Base-by-base conservation (phyloP, 257 asterid species). In the Ajuga chamaepitys region DNA sequence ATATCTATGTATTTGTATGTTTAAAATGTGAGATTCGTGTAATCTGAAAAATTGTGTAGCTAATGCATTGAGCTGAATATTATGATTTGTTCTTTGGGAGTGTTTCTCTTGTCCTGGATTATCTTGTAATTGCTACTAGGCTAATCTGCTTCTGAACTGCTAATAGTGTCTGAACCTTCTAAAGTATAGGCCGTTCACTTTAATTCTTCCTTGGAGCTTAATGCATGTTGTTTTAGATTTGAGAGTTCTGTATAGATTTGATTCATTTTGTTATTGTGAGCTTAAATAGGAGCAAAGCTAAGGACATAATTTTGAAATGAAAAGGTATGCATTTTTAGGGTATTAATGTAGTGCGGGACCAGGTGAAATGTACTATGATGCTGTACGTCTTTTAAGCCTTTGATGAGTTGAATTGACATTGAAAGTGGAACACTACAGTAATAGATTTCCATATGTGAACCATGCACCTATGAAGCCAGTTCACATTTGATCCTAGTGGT, bases 221-320 rank as follows among this genome's bases (percentile, higher is more conserved):
- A 17, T 52, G 37, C 16, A 46, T 35, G 35, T 2, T 21, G 63
- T 32, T 69, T 51, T 11, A 38, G 4, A 54, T 37, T 41, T 53
- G 52, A 10, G 45, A 38, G 21, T 14, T 58, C 45, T 48, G 60
- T 46, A 17, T 50, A 10, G 17, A 62, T 10, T 21, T 35, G 59
- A 24, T 70, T 53, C 13, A 38, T 30, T 51, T 42, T 28, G 34
- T 40, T n/a, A 35, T 46, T 59, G 67, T 74, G 64, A 67, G 75
- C 47, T 74, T 63, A 44, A 51, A 17, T 12, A 12, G 58, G 55
- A 55, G 62, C 61, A 66, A 18, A 16, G 10, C 7, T 4, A 52
- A 44, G 55, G 60, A 22, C 24, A 25, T 7, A 20, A n/a, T 21
- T 18, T 13, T 55, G 62, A 21, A 67, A 48, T 67, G 72, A 51